Conservation (phyloP, 371 early-diverging fungal species). For the Zopfochytrium polystomum region DNA sequence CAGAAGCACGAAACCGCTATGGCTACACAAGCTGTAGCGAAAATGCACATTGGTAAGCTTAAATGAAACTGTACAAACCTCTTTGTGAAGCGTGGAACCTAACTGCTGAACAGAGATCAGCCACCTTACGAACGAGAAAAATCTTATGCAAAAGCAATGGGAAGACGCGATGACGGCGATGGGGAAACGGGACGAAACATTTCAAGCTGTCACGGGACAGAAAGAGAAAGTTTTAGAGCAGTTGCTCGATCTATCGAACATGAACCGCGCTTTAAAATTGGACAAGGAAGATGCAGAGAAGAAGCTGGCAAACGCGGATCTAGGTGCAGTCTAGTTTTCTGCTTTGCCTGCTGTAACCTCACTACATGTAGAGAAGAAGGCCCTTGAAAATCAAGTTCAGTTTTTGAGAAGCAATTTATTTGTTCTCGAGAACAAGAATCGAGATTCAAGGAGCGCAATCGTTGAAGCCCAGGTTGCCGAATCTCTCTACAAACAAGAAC, state of each 20-base stretch:
- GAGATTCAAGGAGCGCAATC: conserved; percentile 28
- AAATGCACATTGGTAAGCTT: conserved; percentile 36
- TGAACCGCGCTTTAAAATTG: conserved; percentile 23
- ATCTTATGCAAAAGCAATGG: conserved; percentile 45
- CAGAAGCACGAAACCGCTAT: conserved; percentile 41
- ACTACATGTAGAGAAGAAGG: conserved; percentile 24
- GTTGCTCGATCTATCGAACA: conserved; percentile 23
- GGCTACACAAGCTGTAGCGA: conserved; percentile 40
- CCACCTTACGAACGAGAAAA: conserved; percentile 26
- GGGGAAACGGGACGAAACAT: conserved; percentile 47
- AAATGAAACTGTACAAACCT: no score
- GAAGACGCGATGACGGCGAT: conserved; percentile 51
- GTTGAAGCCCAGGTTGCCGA: conserved; percentile 44
- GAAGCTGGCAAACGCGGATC: conserved; percentile 34
- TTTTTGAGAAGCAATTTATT: conserved; percentile 15
- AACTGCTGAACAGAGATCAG: conserved; percentile 41
- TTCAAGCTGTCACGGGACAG: conserved; percentile 33
- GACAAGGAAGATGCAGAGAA: conserved; percentile 33
- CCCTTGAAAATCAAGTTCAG: conserved; percentile 17
- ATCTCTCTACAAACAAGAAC: conserved; percentile 40
- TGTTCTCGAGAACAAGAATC: conserved; percentile 20
- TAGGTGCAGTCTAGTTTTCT: conserved; percentile 10
- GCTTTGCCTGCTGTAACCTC: neutral
- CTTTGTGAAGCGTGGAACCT: no score
- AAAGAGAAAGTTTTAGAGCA: conserved; percentile 16